Conservation (phyloP, 1,284 basidiomycete species). For the Puccinia coronata region DNA sequence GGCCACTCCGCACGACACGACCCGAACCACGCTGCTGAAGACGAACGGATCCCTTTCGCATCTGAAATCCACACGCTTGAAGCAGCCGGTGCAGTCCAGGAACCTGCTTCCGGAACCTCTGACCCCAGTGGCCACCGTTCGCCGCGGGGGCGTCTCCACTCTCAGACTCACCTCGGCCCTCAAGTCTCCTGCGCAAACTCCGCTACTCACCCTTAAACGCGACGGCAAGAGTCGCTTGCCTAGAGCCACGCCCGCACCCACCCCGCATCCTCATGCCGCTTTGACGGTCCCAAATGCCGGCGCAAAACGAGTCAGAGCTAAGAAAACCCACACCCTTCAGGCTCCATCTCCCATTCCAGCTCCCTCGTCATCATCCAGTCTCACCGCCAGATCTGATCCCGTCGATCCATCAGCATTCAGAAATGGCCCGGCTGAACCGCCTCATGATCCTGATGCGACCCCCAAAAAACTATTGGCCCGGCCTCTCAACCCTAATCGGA, state of each 20-base stretch:
- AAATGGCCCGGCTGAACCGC: not conserved
- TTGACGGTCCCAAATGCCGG: not conserved
- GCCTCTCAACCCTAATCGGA: not conserved
- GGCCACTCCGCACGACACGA: not conserved
- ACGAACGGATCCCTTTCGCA: not conserved
- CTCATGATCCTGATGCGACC: not conserved
- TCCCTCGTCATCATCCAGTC: constrained; percentile 7
- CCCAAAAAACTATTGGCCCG: not conserved
- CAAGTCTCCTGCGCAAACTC: not conserved
- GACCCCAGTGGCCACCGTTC: not conserved
- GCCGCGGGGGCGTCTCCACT: not conserved
- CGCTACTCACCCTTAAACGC: not conserved
- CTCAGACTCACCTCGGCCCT: not conserved
- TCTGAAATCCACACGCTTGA: not conserved
- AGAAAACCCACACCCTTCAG: not conserved
- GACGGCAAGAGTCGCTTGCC: constrained; percentile 23
- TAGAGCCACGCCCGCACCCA: not conserved
- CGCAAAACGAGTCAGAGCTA: not conserved
- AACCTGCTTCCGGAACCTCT: not conserved
- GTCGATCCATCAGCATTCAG: not conserved
- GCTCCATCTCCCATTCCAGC: not conserved
- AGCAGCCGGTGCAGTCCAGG: not conserved
- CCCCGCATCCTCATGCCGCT: not conserved
- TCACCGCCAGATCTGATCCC: not conserved
- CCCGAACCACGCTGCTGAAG: not conserved